These are phyloP conservation scores for Pogostemon cablin DNA, from an alignment of 257 asterid genomes.

Conservation along the genomic window DNA sequence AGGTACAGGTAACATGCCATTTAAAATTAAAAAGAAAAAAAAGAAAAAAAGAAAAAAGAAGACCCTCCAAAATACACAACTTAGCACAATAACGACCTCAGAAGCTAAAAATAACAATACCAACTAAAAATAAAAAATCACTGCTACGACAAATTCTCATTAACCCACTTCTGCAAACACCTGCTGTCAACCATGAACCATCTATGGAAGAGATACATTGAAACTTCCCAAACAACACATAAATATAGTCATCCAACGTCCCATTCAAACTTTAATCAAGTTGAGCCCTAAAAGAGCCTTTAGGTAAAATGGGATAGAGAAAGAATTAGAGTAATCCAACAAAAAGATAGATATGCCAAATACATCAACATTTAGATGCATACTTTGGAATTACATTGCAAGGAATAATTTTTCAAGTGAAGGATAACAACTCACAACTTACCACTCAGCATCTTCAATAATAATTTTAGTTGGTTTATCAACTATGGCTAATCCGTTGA, in stretches of 20 bases:
- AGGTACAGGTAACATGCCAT: neutral
- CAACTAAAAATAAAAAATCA: neutral
- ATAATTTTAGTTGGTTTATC: slow-evolving; percentile 80
- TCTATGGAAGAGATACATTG: neutral
- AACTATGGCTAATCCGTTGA: slow-evolving; percentile 82
- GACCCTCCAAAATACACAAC: neutral
- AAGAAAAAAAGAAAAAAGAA: too few relatives aligned
- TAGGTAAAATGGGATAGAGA: slow-evolving; percentile 19
- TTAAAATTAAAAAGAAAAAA: neutral
- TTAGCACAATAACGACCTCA: neutral
- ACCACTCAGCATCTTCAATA: slow-evolving; percentile 88
- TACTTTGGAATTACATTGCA: neutral
- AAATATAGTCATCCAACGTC: too few relatives aligned
- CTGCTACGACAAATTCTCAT: neutral
- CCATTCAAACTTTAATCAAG: slow-evolving; percentile 16
- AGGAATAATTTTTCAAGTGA: slow-evolving; percentile 22
- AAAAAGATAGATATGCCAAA: slow-evolving; percentile 1
- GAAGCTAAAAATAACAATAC: slow-evolving; percentile 3
- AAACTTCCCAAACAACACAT: neutral
- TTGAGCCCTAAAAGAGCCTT: slow-evolving; percentile 11
- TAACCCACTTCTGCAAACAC: neutral
- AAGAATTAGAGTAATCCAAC: neutral
- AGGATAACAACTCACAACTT: slow-evolving; percentile 36
- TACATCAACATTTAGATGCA: slow-evolving; percentile 19
- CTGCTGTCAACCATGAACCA: neutral